Evolutionary conservation across 805 yeast genomes (phyloP).

Genomic region (Candida ulmi): DNA sequence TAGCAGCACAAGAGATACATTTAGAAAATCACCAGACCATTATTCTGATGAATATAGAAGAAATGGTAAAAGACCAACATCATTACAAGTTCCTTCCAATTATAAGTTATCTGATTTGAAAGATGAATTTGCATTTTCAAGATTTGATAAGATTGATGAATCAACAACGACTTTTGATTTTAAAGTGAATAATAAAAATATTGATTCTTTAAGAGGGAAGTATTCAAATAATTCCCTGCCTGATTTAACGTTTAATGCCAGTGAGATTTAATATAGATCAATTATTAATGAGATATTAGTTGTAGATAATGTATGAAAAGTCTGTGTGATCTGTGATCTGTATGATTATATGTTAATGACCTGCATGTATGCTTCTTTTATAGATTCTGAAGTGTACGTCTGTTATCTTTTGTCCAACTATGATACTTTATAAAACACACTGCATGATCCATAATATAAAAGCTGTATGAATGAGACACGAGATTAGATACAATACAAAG

Average conservation of each 20-base stretch:
- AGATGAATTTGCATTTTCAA: not conserved
- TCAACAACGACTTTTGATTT: not conserved
- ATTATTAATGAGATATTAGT: too few relatives aligned
- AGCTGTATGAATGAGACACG: too few relatives aligned
- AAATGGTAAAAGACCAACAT: not conserved
- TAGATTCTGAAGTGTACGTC: too few relatives aligned
- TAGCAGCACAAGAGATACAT: not conserved
- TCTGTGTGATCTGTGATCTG: not conserved
- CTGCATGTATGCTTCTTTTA: too few relatives aligned
- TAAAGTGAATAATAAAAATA: too few relatives aligned
- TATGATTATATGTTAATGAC: too few relatives aligned
- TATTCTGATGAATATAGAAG: not conserved
- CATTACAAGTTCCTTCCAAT: not conserved
- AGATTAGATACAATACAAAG: too few relatives aligned
- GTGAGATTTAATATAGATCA: not conserved
- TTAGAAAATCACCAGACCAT: slow-evolving; percentile 1
- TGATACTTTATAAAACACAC: too few relatives aligned
- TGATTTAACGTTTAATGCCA: not conserved
- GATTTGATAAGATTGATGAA: not conserved
- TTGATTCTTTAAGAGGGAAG: not conserved
- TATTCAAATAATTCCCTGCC: not conserved
- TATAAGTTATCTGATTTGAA: not conserved
- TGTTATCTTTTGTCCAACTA: too few relatives aligned
- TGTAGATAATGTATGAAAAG: too few relatives aligned
- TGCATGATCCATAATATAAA: too few relatives aligned